A percentile compares a stretch with the other conserved stretches of the same genome.
phyloP scores from a whole-genome alignment of 768 basidiomycete genomes.

The Mycena rosella region DNA sequence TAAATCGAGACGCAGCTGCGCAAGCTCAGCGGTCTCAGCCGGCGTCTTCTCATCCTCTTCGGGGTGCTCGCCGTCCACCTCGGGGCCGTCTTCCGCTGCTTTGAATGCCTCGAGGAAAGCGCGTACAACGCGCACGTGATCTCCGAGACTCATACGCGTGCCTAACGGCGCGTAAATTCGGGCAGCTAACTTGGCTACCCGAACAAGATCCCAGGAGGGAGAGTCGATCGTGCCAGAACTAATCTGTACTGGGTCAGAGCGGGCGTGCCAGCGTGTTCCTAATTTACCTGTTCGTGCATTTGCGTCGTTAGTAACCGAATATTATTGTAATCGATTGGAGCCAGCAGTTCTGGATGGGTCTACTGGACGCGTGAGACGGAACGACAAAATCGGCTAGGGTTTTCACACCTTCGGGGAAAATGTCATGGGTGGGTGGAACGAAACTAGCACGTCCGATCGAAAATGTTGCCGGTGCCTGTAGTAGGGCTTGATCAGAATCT shows the following conservation, averaged over 20 bases:
- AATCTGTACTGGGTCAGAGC: conserved; percentile 54
- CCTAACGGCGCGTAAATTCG: conserved; percentile 91
- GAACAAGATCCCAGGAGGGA: conserved; percentile 85
- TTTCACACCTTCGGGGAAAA: conserved; percentile 76
- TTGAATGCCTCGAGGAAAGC: conserved; percentile 86
- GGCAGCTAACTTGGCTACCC: conserved; percentile 81
- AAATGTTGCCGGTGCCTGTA: conserved; percentile 87
- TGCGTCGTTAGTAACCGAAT: conserved; percentile 71
- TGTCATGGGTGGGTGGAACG: conserved; percentile 78
- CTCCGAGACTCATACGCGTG: conserved; percentile 86
- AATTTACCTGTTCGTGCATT: conserved; percentile 62
- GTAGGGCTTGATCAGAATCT: conserved; percentile 14
- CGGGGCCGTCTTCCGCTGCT: conserved; percentile 46
- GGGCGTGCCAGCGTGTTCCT: neutral
- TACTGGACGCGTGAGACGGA: conserved; percentile 41
- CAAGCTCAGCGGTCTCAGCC: conserved; percentile 44
- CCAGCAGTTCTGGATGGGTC: conserved; percentile 79
- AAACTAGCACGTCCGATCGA: conserved; percentile 88
- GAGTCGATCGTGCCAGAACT: conserved; percentile 85
- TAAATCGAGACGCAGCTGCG: conserved; percentile 63
- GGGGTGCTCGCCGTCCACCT: conserved; percentile 38
- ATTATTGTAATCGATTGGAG: conserved; percentile 71
- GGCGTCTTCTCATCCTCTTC: conserved; percentile 43
- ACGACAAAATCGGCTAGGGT: conserved; percentile 12
- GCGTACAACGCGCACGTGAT: conserved; percentile 82